A percentile compares a stretch with the other conserved stretches of the same genome.
These are phyloP conservation scores for Calocybe gambosa DNA, from an alignment of 1,284 basidiomycete genomes.

Conservation along the genomic window DNA sequence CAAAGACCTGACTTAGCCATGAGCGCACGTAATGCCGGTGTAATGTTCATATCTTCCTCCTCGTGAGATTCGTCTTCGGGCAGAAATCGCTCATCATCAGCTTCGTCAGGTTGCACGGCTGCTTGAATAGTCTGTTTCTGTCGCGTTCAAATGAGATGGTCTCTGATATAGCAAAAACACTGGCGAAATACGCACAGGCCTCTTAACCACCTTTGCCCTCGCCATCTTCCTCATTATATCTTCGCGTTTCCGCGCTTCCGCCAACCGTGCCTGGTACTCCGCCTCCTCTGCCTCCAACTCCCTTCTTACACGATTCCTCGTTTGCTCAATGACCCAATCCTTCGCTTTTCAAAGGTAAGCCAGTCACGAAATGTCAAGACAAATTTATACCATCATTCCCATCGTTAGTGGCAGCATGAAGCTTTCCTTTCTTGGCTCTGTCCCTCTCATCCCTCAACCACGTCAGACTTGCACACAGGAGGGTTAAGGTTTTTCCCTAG, in stretches of 20 bases:
- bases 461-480: slow-evolving; percentile 73
- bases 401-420: slow-evolving; percentile 35
- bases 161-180: not conserved
- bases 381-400: slow-evolving; percentile 27
- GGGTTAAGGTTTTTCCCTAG: slow-evolving; percentile 81
- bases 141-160: not conserved
- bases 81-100: slow-evolving; percentile 49
- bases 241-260: slow-evolving; percentile 57
- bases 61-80: slow-evolving; percentile 38
- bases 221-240: slow-evolving; percentile 50
- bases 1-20: slow-evolving; percentile 62
- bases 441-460: slow-evolving; percentile 73
- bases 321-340: slow-evolving; percentile 80
- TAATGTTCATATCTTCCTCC: slow-evolving; percentile 55
- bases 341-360: slow-evolving; percentile 39
- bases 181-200: slow-evolving; percentile 36
- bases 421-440: slow-evolving; percentile 58
- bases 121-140: slow-evolving; percentile 10
- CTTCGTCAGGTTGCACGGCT: slow-evolving; percentile 18
- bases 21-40: slow-evolving; percentile 73
- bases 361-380: not conserved
- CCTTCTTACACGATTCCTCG: slow-evolving; percentile 54
- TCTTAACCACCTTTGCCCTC: slow-evolving; percentile 54
- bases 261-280: slow-evolving; percentile 57
- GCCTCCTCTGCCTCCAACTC: slow-evolving; percentile 63